phyloP scores from a whole-genome alignment of 768 basidiomycete species.

The Sporobolomyces pararoseus region DNA sequence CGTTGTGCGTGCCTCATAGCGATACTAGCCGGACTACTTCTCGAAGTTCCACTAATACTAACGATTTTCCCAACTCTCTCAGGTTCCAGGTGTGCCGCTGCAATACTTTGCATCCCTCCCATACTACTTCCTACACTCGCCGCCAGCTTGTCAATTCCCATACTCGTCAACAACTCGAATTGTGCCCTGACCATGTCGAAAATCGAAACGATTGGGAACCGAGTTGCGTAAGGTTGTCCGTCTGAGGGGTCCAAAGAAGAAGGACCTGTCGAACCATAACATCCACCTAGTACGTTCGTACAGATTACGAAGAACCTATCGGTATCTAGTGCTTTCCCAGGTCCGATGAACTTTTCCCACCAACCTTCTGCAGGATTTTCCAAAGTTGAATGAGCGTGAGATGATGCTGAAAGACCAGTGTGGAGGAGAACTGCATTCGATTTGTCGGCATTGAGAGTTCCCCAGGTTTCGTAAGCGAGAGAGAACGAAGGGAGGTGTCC shows the following conservation, averaged over 20 bases:
- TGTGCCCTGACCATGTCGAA: constrained; percentile 98
- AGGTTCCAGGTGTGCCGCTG: constrained; percentile 88
- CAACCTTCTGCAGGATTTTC: constrained; percentile 79
- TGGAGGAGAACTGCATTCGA: constrained; percentile 93
- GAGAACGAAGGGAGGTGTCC: constrained; percentile 64
- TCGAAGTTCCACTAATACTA: constrained; percentile 88
- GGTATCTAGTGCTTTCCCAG: constrained; percentile 89
- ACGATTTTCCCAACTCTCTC: constrained; percentile 83
- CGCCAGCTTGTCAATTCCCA: constrained; percentile 78
- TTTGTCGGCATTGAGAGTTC: constrained; percentile 66
- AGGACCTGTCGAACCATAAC: constrained; percentile 95
- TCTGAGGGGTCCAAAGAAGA: constrained; percentile 67
- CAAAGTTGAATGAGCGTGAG: constrained; percentile 80
- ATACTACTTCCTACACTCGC: constrained; percentile 92
- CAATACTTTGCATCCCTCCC: constrained; percentile 97
- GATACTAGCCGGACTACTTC: constrained; percentile 84
- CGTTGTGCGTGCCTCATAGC: constrained; percentile 95
- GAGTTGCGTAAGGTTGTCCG: constrained; percentile 73
- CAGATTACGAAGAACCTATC: constrained; percentile 87
- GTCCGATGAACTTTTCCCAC: constrained; percentile 99
- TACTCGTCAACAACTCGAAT: constrained; percentile 74
- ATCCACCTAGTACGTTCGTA: constrained; percentile 93
- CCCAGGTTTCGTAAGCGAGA: constrained; percentile 98
- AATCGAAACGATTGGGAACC: constrained; percentile 84
- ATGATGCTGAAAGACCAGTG: constrained; percentile 92